Base-by-base conservation (phyloP, 1,284 basidiomycete genomes). In the Microbotryum intermedium region DNA sequence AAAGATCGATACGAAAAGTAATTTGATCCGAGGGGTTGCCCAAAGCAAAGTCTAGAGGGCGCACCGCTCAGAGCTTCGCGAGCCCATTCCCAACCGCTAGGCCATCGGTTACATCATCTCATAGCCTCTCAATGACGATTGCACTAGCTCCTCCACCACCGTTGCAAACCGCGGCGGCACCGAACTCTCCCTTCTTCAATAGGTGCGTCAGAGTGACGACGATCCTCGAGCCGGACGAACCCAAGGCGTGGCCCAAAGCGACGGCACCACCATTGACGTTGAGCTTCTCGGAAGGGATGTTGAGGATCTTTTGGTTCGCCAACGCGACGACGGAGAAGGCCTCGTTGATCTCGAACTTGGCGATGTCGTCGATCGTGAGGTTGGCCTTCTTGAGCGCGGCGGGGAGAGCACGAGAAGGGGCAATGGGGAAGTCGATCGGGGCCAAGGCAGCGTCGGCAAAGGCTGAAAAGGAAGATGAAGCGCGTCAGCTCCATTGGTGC, bases 91-190 rank as follows among this genome's bases (percentile, higher is more conserved):
- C 34, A 10, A 6, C 29, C 29, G 29, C 29, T 10, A 10, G 10
- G 10, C 6, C 29, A 39, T 11, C 34, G 13, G 3, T 16, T 10
- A 11, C 34, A 11, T 39, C 34, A 16, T 18, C 56, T 66, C 73
- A 93, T 72, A 94, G 74, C 73, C 84, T 88, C 78, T 94, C 90
- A 67, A 95, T 82, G 67, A 95, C 81, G 70, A 95, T 81, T 49
- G 92, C 89, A 57, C 90, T 90, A 57, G 90, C 89, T 42, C 70
- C 70, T 62, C 90, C 92, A 72, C 91, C 91, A 74, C 91, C 93
- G 75, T 98, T 98, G 83, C 95, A 99, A 71, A 99, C 88, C 76
- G 88, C 93, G 34, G 94, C 95, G 59, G 90, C 90, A 72, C 95
- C 95, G 73, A 94, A 97, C 79, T 99, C 82, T 54, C 95, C 95